A percentile compares a stretch with the other conserved stretches of the same genome.
Evolutionary conservation across 371 early-diverging fungal species (phyloP).

Genomic region (Phascolomyces articulosus): DNA sequence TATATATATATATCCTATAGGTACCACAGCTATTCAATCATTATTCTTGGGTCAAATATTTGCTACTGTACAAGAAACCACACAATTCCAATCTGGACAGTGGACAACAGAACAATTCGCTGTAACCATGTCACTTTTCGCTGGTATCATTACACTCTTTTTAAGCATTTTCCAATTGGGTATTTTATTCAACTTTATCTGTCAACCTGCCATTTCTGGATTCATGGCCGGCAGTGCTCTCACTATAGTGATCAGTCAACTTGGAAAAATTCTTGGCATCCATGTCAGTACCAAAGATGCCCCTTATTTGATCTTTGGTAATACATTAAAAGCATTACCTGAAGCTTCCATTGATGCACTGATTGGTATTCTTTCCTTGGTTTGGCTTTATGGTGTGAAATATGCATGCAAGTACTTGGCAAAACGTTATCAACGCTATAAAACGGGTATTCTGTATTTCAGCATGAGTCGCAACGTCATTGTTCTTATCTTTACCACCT

Average conservation of each 20-base stretch:
- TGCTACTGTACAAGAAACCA: constrained; percentile 41
- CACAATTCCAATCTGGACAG: constrained; percentile 36
- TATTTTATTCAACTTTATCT: constrained; percentile 83
- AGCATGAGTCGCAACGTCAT: constrained; percentile 69
- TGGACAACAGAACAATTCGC: constrained; percentile 43
- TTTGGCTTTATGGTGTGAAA: constrained; percentile 47
- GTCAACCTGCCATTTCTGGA: constrained; percentile 73
- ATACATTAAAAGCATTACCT: constrained; percentile 49
- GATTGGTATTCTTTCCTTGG: constrained; percentile 60
- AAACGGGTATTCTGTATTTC: constrained; percentile 48
- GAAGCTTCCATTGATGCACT: constrained; percentile 59
- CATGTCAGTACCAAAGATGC: constrained; percentile 64
- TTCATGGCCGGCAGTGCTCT: constrained; percentile 79
- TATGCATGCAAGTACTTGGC: constrained; percentile 40
- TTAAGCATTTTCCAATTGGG: constrained; percentile 83
- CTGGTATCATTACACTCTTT: constrained; percentile 64
- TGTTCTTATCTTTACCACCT: constrained; percentile 77
- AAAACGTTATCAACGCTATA: constrained; percentile 35
- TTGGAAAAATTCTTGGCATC: constrained; percentile 76
- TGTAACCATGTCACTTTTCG: constrained; percentile 60
- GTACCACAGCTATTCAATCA: constrained; percentile 84
- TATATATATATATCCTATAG: constrained; percentile 21
- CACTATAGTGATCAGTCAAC: constrained; percentile 79
- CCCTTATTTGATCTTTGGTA: constrained; percentile 62
- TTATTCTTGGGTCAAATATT: constrained; percentile 71